Conservation (phyloP, 169 alveolate species). For the Plasmodium billcollinsi region DNA sequence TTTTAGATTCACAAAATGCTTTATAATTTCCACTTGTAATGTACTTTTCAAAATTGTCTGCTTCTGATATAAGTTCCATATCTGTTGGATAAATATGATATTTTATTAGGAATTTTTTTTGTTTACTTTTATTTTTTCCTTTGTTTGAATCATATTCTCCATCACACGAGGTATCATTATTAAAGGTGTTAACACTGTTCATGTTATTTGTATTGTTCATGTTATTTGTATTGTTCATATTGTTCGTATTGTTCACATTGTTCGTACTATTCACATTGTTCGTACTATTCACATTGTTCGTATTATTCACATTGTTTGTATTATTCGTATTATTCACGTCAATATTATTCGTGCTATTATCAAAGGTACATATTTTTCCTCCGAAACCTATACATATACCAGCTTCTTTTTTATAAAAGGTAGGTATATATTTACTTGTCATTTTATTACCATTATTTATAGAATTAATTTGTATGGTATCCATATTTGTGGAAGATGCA, state of each 20-base stretch:
- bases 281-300: too few species aligned
- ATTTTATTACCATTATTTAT: slow-evolving; percentile 78
- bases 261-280: too few species aligned
- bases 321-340: too few species aligned
- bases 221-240: not conserved
- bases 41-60: slow-evolving; percentile 67
- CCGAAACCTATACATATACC: slow-evolving; percentile 82
- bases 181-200: not conserved
- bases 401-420: slow-evolving; percentile 77
- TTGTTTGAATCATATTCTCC: not conserved
- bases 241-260: not conserved
- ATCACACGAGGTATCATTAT: not conserved
- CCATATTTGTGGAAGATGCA: slow-evolving; percentile 82
- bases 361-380: slow-evolving; percentile 76
- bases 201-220: too few species aligned
- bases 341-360: slow-evolving; percentile 3
- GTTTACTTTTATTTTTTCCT: not conserved
- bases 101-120: slow-evolving; percentile 20
- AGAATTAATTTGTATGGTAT: slow-evolving; percentile 78
- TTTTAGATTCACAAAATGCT: slow-evolving; percentile 67
- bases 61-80: slow-evolving; percentile 63
- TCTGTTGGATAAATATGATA: slow-evolving; percentile 63
- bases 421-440: slow-evolving; percentile 80
- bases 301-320: not conserved
- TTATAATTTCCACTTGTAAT: slow-evolving; percentile 50